A percentile compares a stretch with the other conserved stretches of the same genome.
Conservation (phyloP, 257 asterid species). For the Solanum corneliomulleri region DNA sequence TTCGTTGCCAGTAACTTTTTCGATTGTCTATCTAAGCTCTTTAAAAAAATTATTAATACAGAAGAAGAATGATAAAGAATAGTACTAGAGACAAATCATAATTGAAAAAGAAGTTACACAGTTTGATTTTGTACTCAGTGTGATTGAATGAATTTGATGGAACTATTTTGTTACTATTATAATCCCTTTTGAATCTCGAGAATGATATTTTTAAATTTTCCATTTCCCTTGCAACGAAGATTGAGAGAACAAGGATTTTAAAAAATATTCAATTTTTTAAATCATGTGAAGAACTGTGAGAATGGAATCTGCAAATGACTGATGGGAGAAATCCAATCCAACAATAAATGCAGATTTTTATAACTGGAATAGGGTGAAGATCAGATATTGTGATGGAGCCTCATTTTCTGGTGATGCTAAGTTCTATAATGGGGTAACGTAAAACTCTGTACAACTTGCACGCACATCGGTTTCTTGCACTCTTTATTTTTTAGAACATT, state of each 20-base stretch:
- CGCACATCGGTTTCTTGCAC: background rate
- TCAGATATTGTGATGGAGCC: conserved; percentile 95
- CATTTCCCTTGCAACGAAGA: background rate
- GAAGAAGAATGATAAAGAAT: background rate
- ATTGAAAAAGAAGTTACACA: background rate
- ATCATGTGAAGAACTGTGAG: background rate
- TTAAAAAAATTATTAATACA: background rate
- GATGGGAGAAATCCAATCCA: background rate
- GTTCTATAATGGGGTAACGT: conserved; percentile 67
- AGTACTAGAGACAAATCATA: background rate
- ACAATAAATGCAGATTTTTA: conserved; percentile 58
- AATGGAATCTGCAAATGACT: background rate
- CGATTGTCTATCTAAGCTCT: background rate
- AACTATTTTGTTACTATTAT: background rate
- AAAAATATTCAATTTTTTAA: background rate
- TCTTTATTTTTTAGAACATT: background rate
- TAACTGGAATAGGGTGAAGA: conserved; percentile 93
- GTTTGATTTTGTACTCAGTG: background rate
- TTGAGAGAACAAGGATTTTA: background rate
- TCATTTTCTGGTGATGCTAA: conserved; percentile 78
- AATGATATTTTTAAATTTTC: background rate
- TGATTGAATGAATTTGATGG: background rate
- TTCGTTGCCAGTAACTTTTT: background rate
- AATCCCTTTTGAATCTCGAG: background rate
- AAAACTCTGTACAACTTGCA: background rate